Conservation (phyloP, 129 eudicot species). For the Artemisia annua region DNA sequence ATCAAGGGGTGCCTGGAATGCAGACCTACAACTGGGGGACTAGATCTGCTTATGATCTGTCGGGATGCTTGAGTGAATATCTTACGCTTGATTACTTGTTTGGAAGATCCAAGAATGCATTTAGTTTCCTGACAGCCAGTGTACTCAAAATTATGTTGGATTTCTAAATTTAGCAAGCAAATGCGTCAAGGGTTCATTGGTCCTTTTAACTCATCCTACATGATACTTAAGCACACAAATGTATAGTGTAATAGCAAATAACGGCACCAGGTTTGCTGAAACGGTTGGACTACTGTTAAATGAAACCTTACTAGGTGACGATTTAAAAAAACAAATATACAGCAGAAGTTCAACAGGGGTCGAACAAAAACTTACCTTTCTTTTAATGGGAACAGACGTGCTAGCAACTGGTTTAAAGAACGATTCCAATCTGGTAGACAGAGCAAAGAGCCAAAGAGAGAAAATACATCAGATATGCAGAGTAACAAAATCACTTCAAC, state of each 20-base stretch:
- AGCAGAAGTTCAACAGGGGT: not conserved
- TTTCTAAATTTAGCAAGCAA: not conserved
- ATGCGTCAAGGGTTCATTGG: conserved; percentile 8
- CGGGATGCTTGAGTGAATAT: conserved; percentile 40
- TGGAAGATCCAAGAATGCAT: conserved; percentile 68
- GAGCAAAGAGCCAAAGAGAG: too few species aligned
- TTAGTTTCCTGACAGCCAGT: conserved; percentile 71
- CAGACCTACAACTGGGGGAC: conserved; percentile 44
- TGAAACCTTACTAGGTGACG: not conserved
- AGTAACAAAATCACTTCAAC: not conserved
- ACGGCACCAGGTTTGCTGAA: not conserved
- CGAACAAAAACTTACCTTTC: conserved; percentile 55
- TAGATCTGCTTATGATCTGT: conserved; percentile 38
- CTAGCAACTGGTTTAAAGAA: conserved; percentile 74
- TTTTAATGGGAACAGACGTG: conserved; percentile 60
- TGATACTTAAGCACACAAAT: conserved; percentile 8
- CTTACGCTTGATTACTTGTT: conserved; percentile 47
- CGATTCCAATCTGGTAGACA: conserved; percentile 72
- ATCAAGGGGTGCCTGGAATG: conserved; percentile 39
- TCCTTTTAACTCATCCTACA: not conserved
- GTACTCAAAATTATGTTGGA: conserved; percentile 35
- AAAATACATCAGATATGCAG: conserved; percentile 6
- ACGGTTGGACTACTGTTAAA: conserved; percentile 6
- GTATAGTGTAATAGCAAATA: not conserved
- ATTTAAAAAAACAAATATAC: conserved; percentile 2